phyloP scores from a whole-genome alignment of 306 rosid genomes.

The Alnus rubra region DNA sequence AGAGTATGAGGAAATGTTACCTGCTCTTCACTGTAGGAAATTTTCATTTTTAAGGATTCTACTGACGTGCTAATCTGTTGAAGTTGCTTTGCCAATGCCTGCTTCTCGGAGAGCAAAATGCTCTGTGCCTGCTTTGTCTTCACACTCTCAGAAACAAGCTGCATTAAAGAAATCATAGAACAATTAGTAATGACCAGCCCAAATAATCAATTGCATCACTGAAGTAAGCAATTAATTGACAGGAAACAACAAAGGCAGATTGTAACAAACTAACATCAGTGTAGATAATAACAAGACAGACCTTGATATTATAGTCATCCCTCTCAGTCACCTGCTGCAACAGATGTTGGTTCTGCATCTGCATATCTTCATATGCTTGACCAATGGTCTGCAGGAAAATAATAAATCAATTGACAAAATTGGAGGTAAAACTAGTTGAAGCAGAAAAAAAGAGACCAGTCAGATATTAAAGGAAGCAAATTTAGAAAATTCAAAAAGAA shows the following conservation, averaged over 20 bases:
- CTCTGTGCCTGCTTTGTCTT: slow-evolving; percentile 78
- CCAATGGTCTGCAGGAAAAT: slow-evolving; percentile 75
- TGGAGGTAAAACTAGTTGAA: slow-evolving; percentile 9
- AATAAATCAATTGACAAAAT: slow-evolving; percentile 17
- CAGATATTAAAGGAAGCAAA: slow-evolving; percentile 11
- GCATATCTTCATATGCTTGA: slow-evolving; percentile 99
- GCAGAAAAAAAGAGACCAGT: not conserved
- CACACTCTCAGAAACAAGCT: slow-evolving; percentile 96
- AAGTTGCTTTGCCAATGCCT: slow-evolving; percentile 74
- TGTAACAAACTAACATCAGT: slow-evolving; percentile 9
- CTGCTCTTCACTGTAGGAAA: slow-evolving; percentile 68
- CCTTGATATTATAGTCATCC: slow-evolving; percentile 97
- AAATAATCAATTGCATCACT: slow-evolving; percentile 15
- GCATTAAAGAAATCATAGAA: slow-evolving; percentile 39
- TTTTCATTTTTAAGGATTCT: slow-evolving; percentile 57
- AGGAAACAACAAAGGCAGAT: slow-evolving; percentile 7
- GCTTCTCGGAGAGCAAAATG: slow-evolving; percentile 67
- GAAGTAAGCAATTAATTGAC: slow-evolving; percentile 10
- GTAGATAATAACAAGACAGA: slow-evolving; percentile 34
- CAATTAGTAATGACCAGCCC: slow-evolving; percentile 22
- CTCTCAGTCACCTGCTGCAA: slow-evolving; percentile 87
- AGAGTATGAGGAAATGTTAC: slow-evolving; percentile 34
- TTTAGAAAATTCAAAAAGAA: not conserved
- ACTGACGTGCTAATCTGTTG: slow-evolving; percentile 60
- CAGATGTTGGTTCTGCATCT: slow-evolving; percentile 90